Evolutionary conservation across 495 filamentous ascomycete species (phyloP).

Genomic region (Hyaloscypha variabilis): DNA sequence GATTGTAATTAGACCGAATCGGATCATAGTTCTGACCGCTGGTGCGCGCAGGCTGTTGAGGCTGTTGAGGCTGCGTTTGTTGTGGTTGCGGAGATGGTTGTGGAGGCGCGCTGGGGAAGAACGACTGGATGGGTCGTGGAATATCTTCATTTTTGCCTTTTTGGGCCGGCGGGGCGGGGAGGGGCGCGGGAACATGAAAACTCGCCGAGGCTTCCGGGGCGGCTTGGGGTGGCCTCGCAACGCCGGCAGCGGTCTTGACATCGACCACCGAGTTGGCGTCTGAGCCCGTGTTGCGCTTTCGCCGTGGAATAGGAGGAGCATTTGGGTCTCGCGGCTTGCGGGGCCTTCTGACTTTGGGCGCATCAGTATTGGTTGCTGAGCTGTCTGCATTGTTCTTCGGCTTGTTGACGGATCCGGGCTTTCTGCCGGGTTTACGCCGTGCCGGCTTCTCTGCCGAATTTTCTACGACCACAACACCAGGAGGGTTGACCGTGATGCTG

Average conservation of each 20-base stretch:
- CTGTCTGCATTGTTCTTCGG: slow-evolving; percentile 49
- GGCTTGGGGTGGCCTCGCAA: slow-evolving; percentile 2
- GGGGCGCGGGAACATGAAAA: slow-evolving; percentile 10
- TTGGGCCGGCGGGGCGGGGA: slow-evolving; percentile 26
- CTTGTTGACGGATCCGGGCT: slow-evolving; percentile 42
- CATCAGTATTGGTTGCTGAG: slow-evolving; percentile 42
- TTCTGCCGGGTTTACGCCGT: slow-evolving; percentile 23
- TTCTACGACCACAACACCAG: slow-evolving; percentile 9
- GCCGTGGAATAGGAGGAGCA: slow-evolving; percentile 53
- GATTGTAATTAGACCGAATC: slow-evolving; percentile 71
- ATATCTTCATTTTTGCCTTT: slow-evolving; percentile 45
- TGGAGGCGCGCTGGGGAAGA: slow-evolving; percentile 35
- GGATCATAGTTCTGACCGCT: slow-evolving; percentile 88
- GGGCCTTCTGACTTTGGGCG: slow-evolving; percentile 53
- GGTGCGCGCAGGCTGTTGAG: slow-evolving; percentile 43
- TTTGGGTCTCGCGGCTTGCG: slow-evolving; percentile 60
- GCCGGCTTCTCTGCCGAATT: slow-evolving; percentile 25
- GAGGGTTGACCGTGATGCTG: slow-evolving; percentile 28
- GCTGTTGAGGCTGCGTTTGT: slow-evolving; percentile 34
- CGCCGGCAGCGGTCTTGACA: slow-evolving; percentile 3
- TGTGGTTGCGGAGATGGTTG: slow-evolving; percentile 24
- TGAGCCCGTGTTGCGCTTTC: slow-evolving; percentile 42
- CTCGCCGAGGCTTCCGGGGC: background rate
- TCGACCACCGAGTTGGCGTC: slow-evolving; percentile 34
- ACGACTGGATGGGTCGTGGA: slow-evolving; percentile 28